These are phyloP conservation scores for Waltiozyma sp. DNA, from an alignment of 1,139 yeast species.

Conservation along the genomic window DNA sequence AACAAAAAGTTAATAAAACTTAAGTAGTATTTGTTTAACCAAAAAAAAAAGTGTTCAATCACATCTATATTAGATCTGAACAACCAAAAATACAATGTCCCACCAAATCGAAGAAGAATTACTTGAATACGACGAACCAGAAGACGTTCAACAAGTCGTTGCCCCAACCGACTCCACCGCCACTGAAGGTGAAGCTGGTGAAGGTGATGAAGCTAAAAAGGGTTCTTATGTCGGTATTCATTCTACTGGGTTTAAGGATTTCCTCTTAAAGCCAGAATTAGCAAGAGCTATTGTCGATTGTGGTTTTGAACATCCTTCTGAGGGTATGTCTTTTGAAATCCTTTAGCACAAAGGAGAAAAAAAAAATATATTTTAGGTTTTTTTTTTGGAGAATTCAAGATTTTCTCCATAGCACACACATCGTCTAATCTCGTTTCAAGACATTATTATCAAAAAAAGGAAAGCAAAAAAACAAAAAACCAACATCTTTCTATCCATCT, in stretches of 20 bases:
- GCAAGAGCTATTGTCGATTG: constrained; percentile 97
- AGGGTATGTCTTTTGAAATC: constrained; percentile 53
- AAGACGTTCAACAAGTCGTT: constrained; percentile 72
- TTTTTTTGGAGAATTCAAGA: too few relatives aligned
- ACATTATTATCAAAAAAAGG: too few relatives aligned
- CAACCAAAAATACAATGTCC: constrained; percentile 32
- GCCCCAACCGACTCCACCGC: constrained; percentile 31
- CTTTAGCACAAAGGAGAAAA: too few relatives aligned
- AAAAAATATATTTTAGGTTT: too few relatives aligned
- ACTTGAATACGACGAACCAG: constrained; percentile 96
- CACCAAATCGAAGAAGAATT: constrained; percentile 99
- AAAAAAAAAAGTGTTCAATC: too few relatives aligned
- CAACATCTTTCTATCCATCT: too few relatives aligned
- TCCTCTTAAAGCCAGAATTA: constrained; percentile 89
- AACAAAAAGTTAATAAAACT: too few relatives aligned
- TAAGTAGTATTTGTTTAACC: too few relatives aligned
- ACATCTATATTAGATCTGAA: constrained; percentile 45
- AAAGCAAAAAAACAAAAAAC: too few relatives aligned
- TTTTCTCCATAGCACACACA: too few relatives aligned
- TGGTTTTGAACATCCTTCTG: constrained; percentile 99
- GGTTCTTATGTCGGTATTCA: constrained; percentile 98
- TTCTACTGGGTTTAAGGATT: constrained; percentile 97
- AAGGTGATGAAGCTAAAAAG: constrained; percentile 67
- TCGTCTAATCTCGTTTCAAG: too few relatives aligned
- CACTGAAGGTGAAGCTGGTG: constrained; percentile 3